A percentile compares a stretch with the other conserved stretches of the same genome.
Evolutionary conservation across 2,329 filamentous ascomycete genomes (phyloP).

Genomic region (Apiospora hydei): DNA sequence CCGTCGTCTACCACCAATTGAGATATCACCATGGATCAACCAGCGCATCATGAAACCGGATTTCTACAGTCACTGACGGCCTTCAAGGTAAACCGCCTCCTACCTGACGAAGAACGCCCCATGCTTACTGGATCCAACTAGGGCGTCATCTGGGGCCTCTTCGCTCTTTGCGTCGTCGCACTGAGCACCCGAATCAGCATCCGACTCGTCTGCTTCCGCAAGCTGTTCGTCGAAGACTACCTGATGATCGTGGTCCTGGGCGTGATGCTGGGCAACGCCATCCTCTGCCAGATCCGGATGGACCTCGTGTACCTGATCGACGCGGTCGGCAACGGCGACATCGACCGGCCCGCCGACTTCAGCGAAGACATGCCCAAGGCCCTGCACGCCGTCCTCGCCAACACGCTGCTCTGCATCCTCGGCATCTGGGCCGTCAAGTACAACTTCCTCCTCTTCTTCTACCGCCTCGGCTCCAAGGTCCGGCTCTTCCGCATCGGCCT

Average conservation of each 20-base stretch:
- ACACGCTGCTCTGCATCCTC: background rate
- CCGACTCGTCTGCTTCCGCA: background rate
- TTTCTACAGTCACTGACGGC: background rate
- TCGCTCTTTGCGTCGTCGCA: background rate
- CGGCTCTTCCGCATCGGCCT: background rate
- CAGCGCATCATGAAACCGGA: background rate
- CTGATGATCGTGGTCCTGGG: background rate
- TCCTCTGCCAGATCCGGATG: background rate
- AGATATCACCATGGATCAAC: background rate
- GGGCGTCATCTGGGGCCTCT: background rate
- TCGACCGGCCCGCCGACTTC: background rate
- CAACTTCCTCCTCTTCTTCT: background rate
- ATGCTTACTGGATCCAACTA: background rate
- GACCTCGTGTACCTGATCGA: background rate
- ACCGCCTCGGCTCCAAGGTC: background rate
- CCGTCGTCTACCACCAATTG: background rate
- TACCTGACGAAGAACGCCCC: background rate
- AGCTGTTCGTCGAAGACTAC: background rate
- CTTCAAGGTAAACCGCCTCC: background rate
- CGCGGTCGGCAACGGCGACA: background rate
- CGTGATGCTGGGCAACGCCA: background rate
- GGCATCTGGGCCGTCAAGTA: slow-evolving; percentile 1
- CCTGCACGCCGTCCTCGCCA: background rate
- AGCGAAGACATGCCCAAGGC: background rate
- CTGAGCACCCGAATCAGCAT: background rate